Evolutionary conservation across 2,329 filamentous ascomycete species (phyloP), one percentile per base, ranked within the genome.

Genomic region (Diaporthe sp.): DNA sequence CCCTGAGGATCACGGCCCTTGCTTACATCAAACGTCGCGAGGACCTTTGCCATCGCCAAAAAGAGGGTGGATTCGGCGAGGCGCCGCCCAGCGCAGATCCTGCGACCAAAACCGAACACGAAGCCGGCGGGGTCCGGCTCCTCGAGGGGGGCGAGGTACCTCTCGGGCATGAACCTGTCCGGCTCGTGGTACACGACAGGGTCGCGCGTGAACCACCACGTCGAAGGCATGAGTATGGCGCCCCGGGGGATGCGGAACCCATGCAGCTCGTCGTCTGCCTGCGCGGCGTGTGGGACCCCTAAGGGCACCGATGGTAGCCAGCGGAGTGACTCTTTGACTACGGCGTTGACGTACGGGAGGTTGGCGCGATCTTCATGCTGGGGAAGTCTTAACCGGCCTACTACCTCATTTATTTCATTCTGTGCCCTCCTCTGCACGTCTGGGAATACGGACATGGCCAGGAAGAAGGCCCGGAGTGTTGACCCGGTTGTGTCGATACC

Each of bases 401-500:
- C 10, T 9, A 75, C 34, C 13, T 49, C 49, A 25, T 75, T 57
- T 0, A 75, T 72, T n/a, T 75, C 73, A 17, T n/a, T 17, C 59
- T 65, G 84, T 81, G 69, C 83, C 81, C 58, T 79, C 13, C 78
- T 78, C 49, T 86, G 85, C 0, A 83, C 81, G 42, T 87, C 84
- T 0, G 86, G 87, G 59, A 82, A 83, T 17, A 86, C 62, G 8
- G 80, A 81, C 83, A 88, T 87, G 9, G 84, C 86, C 1, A 88
- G 79, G 76, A 85, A 85, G 78, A 87, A 75, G 17, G 51, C 87
- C 3, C 58, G 34, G 12, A 76, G 71, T 12, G 53, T 49, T 25
- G 49, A 53, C 17, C 34, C 53, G 12, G 70, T 74, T 3, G 74
- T 76, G n/a, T 74, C 74, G 25, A 69, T 39, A 25, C 42, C 71